phyloP scores from a whole-genome alignment of 371 early-diverging fungal species.

The Mortierella sp. region DNA sequence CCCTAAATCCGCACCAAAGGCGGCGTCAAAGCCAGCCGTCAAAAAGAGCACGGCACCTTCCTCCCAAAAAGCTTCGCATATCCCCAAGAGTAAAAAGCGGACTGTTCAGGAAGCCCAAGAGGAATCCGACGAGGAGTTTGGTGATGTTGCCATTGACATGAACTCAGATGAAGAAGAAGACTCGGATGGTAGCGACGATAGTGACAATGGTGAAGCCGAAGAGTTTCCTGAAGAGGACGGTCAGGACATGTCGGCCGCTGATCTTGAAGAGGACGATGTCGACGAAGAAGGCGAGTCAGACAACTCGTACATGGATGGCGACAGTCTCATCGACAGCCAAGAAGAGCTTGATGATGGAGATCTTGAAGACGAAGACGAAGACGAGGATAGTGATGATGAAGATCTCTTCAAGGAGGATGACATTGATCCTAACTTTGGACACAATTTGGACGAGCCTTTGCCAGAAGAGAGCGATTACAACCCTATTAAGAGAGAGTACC shows the following conservation, averaged over 20 bases:
- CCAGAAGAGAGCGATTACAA: conserved; percentile 45
- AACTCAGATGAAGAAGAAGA: conserved; percentile 64
- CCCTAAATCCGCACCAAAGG: neutral
- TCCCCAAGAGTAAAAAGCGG: conserved; percentile 47
- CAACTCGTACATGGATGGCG: conserved; percentile 47
- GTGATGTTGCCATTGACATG: conserved; percentile 62
- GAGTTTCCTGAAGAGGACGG: conserved; percentile 41
- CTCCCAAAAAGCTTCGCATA: conserved; percentile 16
- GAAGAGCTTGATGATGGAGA: conserved; percentile 54
- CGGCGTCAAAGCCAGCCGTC: conserved; percentile 3
- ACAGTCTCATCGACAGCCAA: conserved; percentile 44
- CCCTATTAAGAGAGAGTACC: conserved; percentile 60
- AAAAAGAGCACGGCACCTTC: conserved; percentile 11
- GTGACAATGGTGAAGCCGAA: conserved; percentile 54
- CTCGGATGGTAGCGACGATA: conserved; percentile 59
- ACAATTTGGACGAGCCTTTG: conserved; percentile 41
- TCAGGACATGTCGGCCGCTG: conserved; percentile 51
- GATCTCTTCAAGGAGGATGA: conserved; percentile 50
- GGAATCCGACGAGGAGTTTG: conserved; percentile 53
- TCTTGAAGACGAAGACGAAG: conserved; percentile 33
- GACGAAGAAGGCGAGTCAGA: conserved; percentile 44
- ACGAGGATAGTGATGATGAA: conserved; percentile 49
- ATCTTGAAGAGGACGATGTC: conserved; percentile 45
- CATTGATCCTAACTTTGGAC: conserved; percentile 47
- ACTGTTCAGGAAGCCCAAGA: conserved; percentile 33